Evolutionary conservation across 805 yeast genomes (phyloP), one percentile per base, ranked within the genome.

Genomic region (Starmerella bacillaris): DNA sequence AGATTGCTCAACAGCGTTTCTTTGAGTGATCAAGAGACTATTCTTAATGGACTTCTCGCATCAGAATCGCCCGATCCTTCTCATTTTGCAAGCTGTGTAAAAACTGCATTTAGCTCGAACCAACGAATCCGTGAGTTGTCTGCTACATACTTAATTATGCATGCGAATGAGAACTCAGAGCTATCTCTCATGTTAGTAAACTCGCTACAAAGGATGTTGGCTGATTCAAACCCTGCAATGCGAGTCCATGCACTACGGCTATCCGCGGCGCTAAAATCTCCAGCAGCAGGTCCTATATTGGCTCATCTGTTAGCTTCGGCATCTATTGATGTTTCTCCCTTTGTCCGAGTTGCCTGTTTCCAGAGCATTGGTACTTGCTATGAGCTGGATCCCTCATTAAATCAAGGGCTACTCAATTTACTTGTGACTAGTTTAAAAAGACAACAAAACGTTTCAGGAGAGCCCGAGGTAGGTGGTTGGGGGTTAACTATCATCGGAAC

Each of bases 171-270:
- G 37, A 84, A 80, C 45, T 94, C 89, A 7, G 93, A 84, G 52
- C 67, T 79, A n/a, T 89, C 96, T 2, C 64, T 89, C 16, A 61
- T 89, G 31, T 72, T 94, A 1, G 78, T 89, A 44, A 89, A 89
- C 54, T 78, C 95, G 1, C 78, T 89, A 33, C 98, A 89, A 54
- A 82, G 78, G 55, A 65, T 80, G 1, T 57, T 86, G 20, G 61
- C 66, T 7, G 94, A 82, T 46, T 5, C 39, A 11, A 67, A 66
- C 40, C 76, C 92, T 2, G 64, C 69, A 8, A 60, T 66, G 14
- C 61, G 96, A 42, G 68, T 84, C 2, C 60, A 79, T 37, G 75
- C 92, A 0, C 67, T 89, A 30, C 65, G 84, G 36, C 74, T 83
- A 11, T 64, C 89, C 48, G 72, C 89, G 2, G 84, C 86, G n/a